phyloP scores from a whole-genome alignment of 75 land plant genomes.

The Pinus albicaulis region DNA sequence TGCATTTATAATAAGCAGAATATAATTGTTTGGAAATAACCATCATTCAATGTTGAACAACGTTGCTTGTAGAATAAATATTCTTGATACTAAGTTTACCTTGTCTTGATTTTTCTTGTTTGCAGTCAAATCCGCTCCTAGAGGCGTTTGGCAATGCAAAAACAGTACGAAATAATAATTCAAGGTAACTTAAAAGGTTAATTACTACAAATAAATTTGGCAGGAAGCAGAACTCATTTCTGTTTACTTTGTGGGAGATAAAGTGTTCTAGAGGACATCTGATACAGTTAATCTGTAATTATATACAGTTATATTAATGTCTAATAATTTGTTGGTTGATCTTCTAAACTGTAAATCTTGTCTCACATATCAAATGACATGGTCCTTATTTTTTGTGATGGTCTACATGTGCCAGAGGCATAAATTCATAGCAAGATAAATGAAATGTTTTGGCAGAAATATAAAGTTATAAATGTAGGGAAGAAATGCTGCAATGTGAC shows the following conservation, averaged over 20 bases:
- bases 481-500: background rate
- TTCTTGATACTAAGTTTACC: constrained; percentile 1
- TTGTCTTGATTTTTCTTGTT: constrained; percentile 10
- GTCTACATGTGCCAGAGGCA: no score
- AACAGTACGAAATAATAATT: constrained; percentile 94
- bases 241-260: no score
- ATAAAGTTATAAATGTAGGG: background rate
- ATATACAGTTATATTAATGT: no score
- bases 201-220: no score
- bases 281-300: no score
- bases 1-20: background rate
- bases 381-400: no score
- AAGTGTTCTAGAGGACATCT: no score
- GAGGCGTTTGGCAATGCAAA: constrained; percentile 99
- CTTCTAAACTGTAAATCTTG: no score
- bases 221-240: no score
- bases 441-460: background rate
- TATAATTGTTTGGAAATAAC: background rate
- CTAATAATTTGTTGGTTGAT: no score
- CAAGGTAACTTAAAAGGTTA: constrained; percentile 49
- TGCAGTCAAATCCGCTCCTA: constrained; percentile 95
- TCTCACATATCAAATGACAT: no score
- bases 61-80: no score
- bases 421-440: background rate
- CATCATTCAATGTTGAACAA: background rate